Conservation (phyloP, 306 rosid genomes). For the Chamaecrista fasciculata region DNA sequence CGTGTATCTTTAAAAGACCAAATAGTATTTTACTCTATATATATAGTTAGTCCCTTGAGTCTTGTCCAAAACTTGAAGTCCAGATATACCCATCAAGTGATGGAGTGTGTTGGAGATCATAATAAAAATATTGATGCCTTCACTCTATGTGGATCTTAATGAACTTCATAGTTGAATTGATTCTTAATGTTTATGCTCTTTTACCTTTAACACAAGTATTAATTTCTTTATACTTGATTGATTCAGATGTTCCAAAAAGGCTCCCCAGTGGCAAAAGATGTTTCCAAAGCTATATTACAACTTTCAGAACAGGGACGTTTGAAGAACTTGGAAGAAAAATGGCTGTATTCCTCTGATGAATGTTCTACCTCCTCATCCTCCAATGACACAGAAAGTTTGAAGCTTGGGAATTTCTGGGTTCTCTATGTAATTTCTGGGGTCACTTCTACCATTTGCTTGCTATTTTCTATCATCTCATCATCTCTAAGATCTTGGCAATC, state of each 20-base stretch:
- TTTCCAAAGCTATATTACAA: slow-evolving; percentile 51
- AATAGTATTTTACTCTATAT: too few species aligned
- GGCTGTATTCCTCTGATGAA: slow-evolving; percentile 29
- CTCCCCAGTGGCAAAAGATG: slow-evolving; percentile 61
- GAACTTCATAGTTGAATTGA: too few species aligned
- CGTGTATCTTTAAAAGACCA: too few species aligned
- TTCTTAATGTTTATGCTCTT: too few species aligned
- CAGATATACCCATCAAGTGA: too few species aligned
- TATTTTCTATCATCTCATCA: slow-evolving; percentile 31
- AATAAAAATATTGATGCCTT: too few species aligned
- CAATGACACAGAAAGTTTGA: slow-evolving; percentile 29
- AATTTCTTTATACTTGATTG: neutral
- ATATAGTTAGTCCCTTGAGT: too few species aligned
- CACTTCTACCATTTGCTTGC: slow-evolving; percentile 49
- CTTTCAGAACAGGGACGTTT: slow-evolving; percentile 46
- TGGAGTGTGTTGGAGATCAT: too few species aligned
- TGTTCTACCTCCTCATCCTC: slow-evolving; percentile 32
- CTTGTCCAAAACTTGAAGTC: too few species aligned
- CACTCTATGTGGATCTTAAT: too few species aligned
- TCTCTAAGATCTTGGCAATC: slow-evolving; percentile 4
- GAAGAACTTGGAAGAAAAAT: slow-evolving; percentile 35
- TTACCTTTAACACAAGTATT: too few species aligned
- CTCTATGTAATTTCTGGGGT: slow-evolving; percentile 52
- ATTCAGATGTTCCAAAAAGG: slow-evolving; percentile 71
- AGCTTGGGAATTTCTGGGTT: slow-evolving; percentile 51